Evolutionary conservation across 306 rosid genomes (phyloP).

Genomic region (Cicer bijugum): DNA sequence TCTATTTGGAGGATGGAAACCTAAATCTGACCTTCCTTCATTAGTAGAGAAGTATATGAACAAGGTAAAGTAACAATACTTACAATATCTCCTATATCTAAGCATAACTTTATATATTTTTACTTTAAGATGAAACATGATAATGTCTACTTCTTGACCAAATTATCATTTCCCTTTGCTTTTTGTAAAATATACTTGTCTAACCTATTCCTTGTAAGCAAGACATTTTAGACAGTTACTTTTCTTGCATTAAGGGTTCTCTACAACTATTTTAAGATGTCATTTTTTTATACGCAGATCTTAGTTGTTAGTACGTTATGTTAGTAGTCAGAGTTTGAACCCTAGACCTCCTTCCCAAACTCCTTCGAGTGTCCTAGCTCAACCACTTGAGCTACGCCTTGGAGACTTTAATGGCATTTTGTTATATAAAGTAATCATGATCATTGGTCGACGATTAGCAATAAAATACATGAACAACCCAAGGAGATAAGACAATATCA

Average conservation of each 20-base stretch:
- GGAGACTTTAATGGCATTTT: conserved; percentile 3
- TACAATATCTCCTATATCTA: conserved; percentile 6
- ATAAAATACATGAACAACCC: not conserved
- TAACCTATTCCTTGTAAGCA: not conserved
- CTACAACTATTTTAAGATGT: conserved; percentile 13
- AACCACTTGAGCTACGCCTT: too few species aligned
- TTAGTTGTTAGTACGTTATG: too few species aligned
- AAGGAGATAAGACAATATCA: not conserved
- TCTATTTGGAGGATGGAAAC: conserved; percentile 96
- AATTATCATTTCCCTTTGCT: not conserved
- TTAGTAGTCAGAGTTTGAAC: too few species aligned
- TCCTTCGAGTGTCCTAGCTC: too few species aligned
- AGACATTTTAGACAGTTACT: conserved; percentile 2
- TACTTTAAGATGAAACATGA: conserved; percentile 17
- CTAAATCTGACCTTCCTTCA: conserved; percentile 90
- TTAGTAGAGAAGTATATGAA: conserved; percentile 78
- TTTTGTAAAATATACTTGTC: conserved; percentile 1
- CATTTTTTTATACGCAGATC: not conserved
- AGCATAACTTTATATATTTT: not conserved
- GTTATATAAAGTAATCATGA: not conserved
- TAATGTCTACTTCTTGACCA: conserved; percentile 9
- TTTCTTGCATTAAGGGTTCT: conserved; percentile 10
- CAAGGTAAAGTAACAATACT: conserved; percentile 59
- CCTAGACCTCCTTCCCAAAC: too few species aligned
- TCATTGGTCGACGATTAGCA: not conserved